Evolutionary conservation across 2,329 filamentous ascomycete species (phyloP), one percentile per base, ranked within the genome.

Genomic region (Ophiosphaerella narmari): DNA sequence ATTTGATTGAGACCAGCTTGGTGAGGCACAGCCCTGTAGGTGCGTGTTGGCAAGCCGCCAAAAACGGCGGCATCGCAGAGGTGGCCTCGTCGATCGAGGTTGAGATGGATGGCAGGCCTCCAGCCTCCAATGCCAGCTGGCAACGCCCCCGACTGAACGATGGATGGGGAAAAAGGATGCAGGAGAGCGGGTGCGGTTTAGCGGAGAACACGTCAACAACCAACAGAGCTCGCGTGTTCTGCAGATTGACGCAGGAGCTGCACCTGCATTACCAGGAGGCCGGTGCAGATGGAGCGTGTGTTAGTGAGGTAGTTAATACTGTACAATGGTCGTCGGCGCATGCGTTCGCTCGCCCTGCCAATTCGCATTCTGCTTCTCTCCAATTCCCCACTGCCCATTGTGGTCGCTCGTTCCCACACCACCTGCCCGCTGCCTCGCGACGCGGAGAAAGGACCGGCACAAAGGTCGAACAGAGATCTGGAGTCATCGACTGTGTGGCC

Each of bases 211-310:
- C 67, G 66, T 70, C 54, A 65, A 60, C 62, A 35, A 29, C 63
- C 63, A 65, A 61, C 63, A 69, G 58, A 54, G 63, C 66, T 70
- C 67, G 66, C 63, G 56, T 63, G 55, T 55, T 29, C 66, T 72
- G 70, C 68, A 72, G 48, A 71, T 71, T 72, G 69, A 72, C 66
- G 69, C 70, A 72, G 68, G 65, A 68, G 63, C 67, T 73, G 69
- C 69, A 69, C 54, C 63, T 63, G 59, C 66, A 65, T 65, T 61
- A 60, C 67, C 68, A 68, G 61, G 55, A 54, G 48, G 53, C 59
- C 59, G 67, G 70, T 57, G 63, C 60, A 64, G 57, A 62, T 59
- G 59, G 51, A 52, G 54, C 58, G 23, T 37, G 64, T 63, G 61
- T 38, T 40, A 29, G 26, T 29, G 7, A 29, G 26, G 26, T 29